These are phyloP conservation scores for Solanum virginianum DNA, from an alignment of 257 asterid species.

Conservation along the genomic window DNA sequence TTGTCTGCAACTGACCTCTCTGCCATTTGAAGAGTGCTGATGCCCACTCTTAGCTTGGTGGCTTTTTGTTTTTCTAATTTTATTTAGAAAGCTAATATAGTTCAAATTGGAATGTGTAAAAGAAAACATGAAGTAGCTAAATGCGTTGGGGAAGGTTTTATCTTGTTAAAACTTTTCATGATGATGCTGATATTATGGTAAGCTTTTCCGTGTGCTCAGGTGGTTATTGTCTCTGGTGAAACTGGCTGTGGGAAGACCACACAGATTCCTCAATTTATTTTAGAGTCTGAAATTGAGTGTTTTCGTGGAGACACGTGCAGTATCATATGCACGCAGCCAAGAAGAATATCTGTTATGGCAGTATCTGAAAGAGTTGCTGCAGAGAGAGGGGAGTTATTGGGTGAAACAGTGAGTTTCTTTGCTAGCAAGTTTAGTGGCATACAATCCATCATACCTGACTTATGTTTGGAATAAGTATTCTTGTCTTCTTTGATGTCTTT, in stretches of 20 bases:
- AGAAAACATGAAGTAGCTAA: neutral
- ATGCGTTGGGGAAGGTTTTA: neutral
- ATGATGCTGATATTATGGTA: slow-evolving; percentile 5
- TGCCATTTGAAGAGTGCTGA: neutral
- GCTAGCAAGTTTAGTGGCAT: neutral
- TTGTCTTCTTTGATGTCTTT: slow-evolving; percentile 8
- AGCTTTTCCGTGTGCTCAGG: slow-evolving; percentile 30
- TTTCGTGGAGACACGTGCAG: slow-evolving; percentile 65
- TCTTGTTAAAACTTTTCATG: neutral
- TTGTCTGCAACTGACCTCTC: neutral
- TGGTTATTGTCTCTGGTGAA: slow-evolving; percentile 92
- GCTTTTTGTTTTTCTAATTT: neutral
- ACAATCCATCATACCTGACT: neutral
- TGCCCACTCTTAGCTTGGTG: neutral
- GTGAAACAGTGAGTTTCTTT: slow-evolving; percentile 67
- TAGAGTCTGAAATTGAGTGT: slow-evolving; percentile 71
- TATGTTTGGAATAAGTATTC: neutral
- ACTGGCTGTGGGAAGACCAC: slow-evolving; percentile 99
- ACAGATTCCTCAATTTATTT: slow-evolving; percentile 84
- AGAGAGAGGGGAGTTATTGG: slow-evolving; percentile 91
- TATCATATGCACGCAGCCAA: slow-evolving; percentile 87
- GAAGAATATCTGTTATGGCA: slow-evolving; percentile 88
- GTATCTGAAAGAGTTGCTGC: slow-evolving; percentile 91
- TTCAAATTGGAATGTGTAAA: neutral
- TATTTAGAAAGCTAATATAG: neutral